Conservation (phyloP, 1,139 yeast genomes). For the Pichia sp. region DNA sequence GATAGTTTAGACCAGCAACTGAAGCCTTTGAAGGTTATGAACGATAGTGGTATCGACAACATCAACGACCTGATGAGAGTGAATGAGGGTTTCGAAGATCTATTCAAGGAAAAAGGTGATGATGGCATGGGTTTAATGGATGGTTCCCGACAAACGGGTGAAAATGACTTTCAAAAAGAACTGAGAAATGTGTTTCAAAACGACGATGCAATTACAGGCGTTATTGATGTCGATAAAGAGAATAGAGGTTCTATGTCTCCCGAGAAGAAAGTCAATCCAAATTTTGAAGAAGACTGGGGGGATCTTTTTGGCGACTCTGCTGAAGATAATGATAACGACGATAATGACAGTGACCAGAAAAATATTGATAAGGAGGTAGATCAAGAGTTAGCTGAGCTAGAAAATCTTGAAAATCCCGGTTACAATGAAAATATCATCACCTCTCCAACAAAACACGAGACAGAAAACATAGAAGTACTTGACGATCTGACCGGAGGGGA, state of each 20-base stretch:
- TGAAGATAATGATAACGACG: constrained; percentile 5
- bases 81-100: constrained; percentile 9
- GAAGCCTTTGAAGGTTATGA: constrained; percentile 6
- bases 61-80: constrained; percentile 11
- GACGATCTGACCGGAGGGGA: not conserved
- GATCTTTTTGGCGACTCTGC: constrained; percentile 18
- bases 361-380: constrained; percentile 4
- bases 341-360: not conserved
- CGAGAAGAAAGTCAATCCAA: constrained; percentile 7
- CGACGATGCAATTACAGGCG: constrained; percentile 12
- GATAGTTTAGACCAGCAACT: constrained; percentile 14
- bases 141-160: not conserved
- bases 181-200: constrained; percentile 10
- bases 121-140: not conserved
- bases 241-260: not conserved
- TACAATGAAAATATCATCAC: not conserved
- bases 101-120: constrained; percentile 11
- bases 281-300: constrained; percentile 17
- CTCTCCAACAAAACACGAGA: not conserved
- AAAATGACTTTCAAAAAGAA: constrained; percentile 5
- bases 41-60: constrained; percentile 4
- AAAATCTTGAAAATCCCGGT: constrained; percentile 16
- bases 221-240: constrained; percentile 7
- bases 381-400: constrained; percentile 8
- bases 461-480: not conserved